A percentile compares a stretch with the other conserved stretches of the same genome.
These are phyloP conservation scores for Pythium aphanidermatum DNA, from an alignment of 352 stramenopile genomes.

Conservation along the genomic window DNA sequence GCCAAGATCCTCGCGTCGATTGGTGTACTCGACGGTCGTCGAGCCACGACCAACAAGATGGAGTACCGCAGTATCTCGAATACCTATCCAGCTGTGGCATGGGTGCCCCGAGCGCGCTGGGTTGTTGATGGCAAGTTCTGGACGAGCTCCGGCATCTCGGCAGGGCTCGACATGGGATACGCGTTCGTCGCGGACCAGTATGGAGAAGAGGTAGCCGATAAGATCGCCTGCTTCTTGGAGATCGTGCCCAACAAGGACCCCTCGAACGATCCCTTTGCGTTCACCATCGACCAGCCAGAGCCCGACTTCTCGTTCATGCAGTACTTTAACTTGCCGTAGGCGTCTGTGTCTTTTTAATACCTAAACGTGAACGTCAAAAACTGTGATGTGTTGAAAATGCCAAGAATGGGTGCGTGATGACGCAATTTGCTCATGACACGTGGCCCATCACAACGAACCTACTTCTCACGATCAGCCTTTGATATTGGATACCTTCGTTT, in stretches of 20 bases:
- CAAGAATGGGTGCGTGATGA: too few species aligned
- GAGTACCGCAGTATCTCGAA: slow-evolving; percentile 27
- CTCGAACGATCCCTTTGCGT: slow-evolving; percentile 40
- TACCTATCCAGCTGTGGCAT: slow-evolving; percentile 28
- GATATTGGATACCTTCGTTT: too few species aligned
- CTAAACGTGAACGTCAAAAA: too few species aligned
- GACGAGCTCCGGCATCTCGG: slow-evolving; percentile 55
- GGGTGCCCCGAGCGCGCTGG: slow-evolving; percentile 48
- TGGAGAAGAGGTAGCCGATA: slow-evolving; percentile 18
- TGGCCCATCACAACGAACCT: too few species aligned
- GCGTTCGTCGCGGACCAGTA: slow-evolving; percentile 33
- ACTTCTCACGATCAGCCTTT: too few species aligned
- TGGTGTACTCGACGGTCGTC: slow-evolving; percentile 37
- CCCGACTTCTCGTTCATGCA: too few species aligned
- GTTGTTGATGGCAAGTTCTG: slow-evolving; percentile 41
- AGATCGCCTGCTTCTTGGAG: slow-evolving; percentile 31
- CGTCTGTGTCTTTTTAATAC: too few species aligned
- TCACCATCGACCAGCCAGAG: too few species aligned
- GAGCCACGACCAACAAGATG: slow-evolving; percentile 58
- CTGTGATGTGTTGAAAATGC: too few species aligned
- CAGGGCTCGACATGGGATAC: slow-evolving; percentile 53
- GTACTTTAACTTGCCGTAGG: too few species aligned
- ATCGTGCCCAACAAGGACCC: slow-evolving; percentile 27
- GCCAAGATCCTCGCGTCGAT: slow-evolving; percentile 30
- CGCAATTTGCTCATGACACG: too few species aligned